Base-by-base conservation (phyloP, 2,329 filamentous ascomycete genomes). In the Alternaria sp. region DNA sequence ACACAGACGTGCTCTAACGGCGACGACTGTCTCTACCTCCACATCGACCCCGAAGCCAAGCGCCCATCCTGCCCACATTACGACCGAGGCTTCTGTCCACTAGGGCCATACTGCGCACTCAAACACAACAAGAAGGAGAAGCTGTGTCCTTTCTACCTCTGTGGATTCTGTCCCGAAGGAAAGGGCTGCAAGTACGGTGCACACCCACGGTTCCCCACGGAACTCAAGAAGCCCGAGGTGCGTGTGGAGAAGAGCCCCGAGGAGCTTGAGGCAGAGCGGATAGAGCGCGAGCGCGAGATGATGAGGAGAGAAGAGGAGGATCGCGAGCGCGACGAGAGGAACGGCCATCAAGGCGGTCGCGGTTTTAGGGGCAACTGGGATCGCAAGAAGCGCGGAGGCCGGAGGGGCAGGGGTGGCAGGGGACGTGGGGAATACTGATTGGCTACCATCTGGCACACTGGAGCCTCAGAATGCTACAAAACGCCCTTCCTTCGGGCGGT, bases 1-100 rank as follows among this genome's bases (percentile, higher is more conserved):
- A 97, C 96, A 77, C 93, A 93, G 59, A 97, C 96, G 80, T 99
- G 96, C 83, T 93, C 92, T 67, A 97, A 97, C 82, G 96, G 95
- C 70, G 95, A 98, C 80, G 96, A 99, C 82, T 99, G 96, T 77
- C 85, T 97, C 6, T 97, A 97, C 79, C 89, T 97, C 50, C 93
- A 97, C 81, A 91, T 96, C 73, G 93, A 96, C 74, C 91, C 93
- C 54, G 87, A 93, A 77, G 89, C 91, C 65, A 90, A 93, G 75
- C 84, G 79, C 61, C 69, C 79, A 65, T 68, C 79, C 63, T 77
- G 80, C 93, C 72, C 92, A 89, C 92, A 96, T 81, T 99, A 97
- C 83, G 93, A 97, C 66, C 90, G 91, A 71, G 96, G 96, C 3
- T 98, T 98, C 83, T 99, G 96, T 75, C 93, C 93, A 17, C 86